Conservation (phyloP, 768 basidiomycete species). For the Macrolepiota fuliginosa region DNA sequence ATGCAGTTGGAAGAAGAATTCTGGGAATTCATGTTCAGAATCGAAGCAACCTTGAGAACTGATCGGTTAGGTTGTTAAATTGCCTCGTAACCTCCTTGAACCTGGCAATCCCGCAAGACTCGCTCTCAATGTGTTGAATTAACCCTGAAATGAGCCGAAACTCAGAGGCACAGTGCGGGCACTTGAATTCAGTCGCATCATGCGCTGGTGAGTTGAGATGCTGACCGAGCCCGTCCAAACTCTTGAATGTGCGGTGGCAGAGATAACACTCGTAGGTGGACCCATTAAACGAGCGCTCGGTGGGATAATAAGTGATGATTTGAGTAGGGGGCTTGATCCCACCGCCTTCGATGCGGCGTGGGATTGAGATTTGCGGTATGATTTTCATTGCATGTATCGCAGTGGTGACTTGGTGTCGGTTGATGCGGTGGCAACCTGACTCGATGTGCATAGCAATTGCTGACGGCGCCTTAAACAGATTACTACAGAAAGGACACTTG, state of each 20-base stretch:
- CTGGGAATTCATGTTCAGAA: no score
- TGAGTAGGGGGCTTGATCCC: conserved; percentile 12
- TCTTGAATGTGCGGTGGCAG: conserved; percentile 43
- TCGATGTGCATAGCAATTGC: conserved; percentile 66
- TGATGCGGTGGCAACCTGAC: conserved; percentile 51
- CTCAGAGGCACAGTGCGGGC: conserved; percentile 45
- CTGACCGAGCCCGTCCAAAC: conserved; percentile 48
- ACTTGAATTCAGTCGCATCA: conserved; percentile 49
- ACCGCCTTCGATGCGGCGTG: conserved; percentile 43
- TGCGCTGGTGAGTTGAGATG: conserved; percentile 67
- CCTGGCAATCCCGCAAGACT: conserved; percentile 50
- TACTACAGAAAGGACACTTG: conserved; percentile 36
- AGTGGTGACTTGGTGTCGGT: conserved; percentile 37
- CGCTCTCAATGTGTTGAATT: conserved; percentile 66
- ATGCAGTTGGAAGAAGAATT: no score
- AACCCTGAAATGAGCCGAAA: conserved; percentile 57
- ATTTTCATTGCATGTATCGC: conserved; percentile 42
- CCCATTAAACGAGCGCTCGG: conserved; percentile 41
- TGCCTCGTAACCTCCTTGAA: conserved; percentile 38
- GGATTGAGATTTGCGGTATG: conserved; percentile 55
- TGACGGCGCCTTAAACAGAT: conserved; percentile 41
- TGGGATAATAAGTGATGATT: conserved; percentile 29
- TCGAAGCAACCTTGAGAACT: conserved; percentile 12
- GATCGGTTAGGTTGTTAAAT: conserved; percentile 10
- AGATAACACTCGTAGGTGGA: conserved; percentile 60